Evolutionary conservation across 2,329 filamentous ascomycete genomes (phyloP).

Genomic region (Sclerotinia minor): DNA sequence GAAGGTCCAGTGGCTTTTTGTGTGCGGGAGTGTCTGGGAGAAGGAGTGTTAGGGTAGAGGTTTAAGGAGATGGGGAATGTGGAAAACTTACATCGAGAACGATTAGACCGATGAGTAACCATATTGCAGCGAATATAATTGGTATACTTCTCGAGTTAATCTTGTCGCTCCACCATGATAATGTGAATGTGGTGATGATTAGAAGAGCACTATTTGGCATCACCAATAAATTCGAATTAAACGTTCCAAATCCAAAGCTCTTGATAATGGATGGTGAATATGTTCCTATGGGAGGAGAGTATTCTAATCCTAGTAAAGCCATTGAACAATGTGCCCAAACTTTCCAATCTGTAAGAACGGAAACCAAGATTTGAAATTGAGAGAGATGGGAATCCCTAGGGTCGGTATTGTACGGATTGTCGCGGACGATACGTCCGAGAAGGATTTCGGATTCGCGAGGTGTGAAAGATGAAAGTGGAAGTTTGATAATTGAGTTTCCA

Average conservation of each 20-base stretch:
- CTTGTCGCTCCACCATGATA: conserved; percentile 24
- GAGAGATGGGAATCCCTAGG: conserved; percentile 23
- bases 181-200: conserved; percentile 34
- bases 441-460: conserved; percentile 19
- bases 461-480: conserved; percentile 12
- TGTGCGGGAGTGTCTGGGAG: conserved; percentile 18
- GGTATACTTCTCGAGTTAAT: conserved; percentile 22
- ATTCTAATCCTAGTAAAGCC: conserved; percentile 21
- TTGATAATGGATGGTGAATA: conserved; percentile 28
- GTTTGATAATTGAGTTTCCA: conserved; percentile 20
- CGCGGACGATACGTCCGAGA: conserved; percentile 17
- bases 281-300: conserved; percentile 20
- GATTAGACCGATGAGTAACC: conserved; percentile 20
- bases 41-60: not conserved
- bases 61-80: not conserved
- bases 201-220: conserved; percentile 48
- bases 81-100: conserved; percentile 15
- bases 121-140: conserved; percentile 22
- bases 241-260: conserved; percentile 40
- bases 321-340: conserved; percentile 24
- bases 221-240: conserved; percentile 49
- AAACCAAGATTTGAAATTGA: conserved; percentile 20
- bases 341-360: conserved; percentile 23
- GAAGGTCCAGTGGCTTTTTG: conserved; percentile 21
- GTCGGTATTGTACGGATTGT: conserved; percentile 24